phyloP scores from a whole-genome alignment of 768 basidiomycete species.

The Leucosporidium creatinivorum region DNA sequence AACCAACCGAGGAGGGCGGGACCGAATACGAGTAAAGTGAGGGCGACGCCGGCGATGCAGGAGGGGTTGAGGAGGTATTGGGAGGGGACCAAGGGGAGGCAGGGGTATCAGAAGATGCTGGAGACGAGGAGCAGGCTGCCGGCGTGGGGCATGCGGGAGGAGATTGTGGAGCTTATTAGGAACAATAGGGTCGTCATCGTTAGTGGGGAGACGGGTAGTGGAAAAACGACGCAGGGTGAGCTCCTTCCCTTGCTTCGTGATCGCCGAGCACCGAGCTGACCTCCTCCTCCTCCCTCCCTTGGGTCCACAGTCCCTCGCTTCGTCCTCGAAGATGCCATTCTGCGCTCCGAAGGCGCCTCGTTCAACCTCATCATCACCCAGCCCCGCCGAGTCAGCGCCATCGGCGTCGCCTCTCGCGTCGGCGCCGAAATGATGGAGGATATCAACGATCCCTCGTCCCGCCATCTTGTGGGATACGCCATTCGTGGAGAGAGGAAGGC shows the following conservation, averaged over 20 bases:
- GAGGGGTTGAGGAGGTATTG: constrained; percentile 35
- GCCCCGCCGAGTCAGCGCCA: constrained; percentile 78
- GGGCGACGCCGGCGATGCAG: constrained; percentile 25
- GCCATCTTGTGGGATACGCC: constrained; percentile 69
- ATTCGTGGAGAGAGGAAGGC: constrained; percentile 79
- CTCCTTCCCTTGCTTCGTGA: background rate
- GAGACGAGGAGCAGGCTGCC: constrained; percentile 58
- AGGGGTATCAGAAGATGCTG: constrained; percentile 53
- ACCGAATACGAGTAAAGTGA: background rate
- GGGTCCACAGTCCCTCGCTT: constrained; percentile 80
- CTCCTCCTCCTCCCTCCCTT: background rate
- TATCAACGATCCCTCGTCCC: constrained; percentile 56
- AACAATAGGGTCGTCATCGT: constrained; percentile 66
- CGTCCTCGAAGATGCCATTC: constrained; percentile 74
- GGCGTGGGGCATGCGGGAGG: constrained; percentile 60
- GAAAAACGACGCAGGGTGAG: constrained; percentile 80
- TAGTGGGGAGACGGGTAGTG: constrained; percentile 86
- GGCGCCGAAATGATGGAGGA: constrained; percentile 58
- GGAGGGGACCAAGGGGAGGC: constrained; percentile 33
- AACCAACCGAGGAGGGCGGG: no score
- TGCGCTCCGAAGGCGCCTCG: constrained; percentile 53
- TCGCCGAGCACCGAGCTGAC: background rate
- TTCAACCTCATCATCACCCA: constrained; percentile 80
- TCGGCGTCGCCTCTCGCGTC: constrained; percentile 80
- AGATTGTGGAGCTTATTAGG: constrained; percentile 57